These are phyloP conservation scores for Tubosaeta sp. DNA, from an alignment of 768 basidiomycete genomes.

Conservation along the genomic window DNA sequence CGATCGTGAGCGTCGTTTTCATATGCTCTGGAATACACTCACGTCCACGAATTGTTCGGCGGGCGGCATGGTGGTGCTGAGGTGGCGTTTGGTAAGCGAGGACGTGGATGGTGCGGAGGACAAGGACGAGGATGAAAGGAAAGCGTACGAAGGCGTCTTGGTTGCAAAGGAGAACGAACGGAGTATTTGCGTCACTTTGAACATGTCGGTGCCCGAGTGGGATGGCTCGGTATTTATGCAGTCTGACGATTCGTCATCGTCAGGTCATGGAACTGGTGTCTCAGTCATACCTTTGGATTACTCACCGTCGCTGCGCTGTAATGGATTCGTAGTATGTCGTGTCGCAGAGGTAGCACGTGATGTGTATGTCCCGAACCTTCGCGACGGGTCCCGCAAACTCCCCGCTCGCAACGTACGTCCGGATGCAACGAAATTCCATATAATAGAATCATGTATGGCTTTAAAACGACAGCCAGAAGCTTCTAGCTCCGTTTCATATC, in stretches of 20 bases:
- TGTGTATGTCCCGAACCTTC: background rate
- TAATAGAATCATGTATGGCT: too few relatives aligned
- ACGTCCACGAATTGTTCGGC: slow-evolving; percentile 40
- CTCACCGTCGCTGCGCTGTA: background rate
- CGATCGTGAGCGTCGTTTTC: slow-evolving; percentile 25
- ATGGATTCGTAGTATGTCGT: background rate
- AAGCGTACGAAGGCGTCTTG: slow-evolving; percentile 6
- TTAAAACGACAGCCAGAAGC: too few relatives aligned
- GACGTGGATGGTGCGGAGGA: slow-evolving; percentile 29
- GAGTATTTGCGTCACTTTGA: slow-evolving; percentile 17
- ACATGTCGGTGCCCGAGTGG: background rate
- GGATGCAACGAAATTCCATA: too few relatives aligned
- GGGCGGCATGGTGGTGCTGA: slow-evolving; percentile 22
- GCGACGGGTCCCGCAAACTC: background rate
- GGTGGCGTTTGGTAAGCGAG: slow-evolving; percentile 9
- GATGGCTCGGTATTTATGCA: background rate
- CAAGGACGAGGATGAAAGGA: slow-evolving; percentile 8
- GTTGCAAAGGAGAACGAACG: slow-evolving; percentile 14
- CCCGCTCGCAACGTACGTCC: too few relatives aligned
- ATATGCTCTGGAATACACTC: slow-evolving; percentile 2
- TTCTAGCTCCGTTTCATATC: too few relatives aligned
- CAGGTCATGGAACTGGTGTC: background rate
- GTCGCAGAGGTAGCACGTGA: background rate
- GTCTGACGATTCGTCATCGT: background rate
- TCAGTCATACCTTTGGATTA: background rate